Evolutionary conservation across 306 rosid species (phyloP).

Genomic region (Elaeagnus macrophylla): DNA sequence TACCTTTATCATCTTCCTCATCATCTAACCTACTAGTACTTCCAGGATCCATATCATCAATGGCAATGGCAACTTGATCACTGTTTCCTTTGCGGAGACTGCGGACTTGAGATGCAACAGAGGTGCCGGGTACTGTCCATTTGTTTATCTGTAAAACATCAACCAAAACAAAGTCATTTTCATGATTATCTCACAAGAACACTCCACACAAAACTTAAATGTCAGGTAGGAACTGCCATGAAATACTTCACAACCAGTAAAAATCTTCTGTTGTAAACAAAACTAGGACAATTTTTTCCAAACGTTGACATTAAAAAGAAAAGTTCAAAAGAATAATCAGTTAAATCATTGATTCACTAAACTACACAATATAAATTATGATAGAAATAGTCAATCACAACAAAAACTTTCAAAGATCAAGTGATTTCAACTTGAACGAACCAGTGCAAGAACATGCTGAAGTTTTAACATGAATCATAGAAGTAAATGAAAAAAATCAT

Average conservation of each 20-base stretch:
- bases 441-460: neutral
- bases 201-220: neutral
- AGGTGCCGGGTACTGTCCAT: slow-evolving; percentile 54
- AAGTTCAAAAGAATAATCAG: too few relatives aligned
- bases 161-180: slow-evolving; percentile 19
- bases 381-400: too few relatives aligned
- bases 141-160: slow-evolving; percentile 42
- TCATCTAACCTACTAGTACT: slow-evolving; percentile 63
- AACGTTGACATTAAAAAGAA: too few relatives aligned
- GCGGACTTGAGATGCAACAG: slow-evolving; percentile 80
- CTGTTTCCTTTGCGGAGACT: slow-evolving; percentile 87
- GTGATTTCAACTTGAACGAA: neutral
- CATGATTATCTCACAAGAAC: slow-evolving; percentile 4
- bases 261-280: too few relatives aligned
- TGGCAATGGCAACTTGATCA: slow-evolving; percentile 87
- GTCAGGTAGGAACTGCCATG: neutral
- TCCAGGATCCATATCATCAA: slow-evolving; percentile 61
- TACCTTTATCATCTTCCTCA: slow-evolving; percentile 96
- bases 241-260: too few relatives aligned
- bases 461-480: neutral
- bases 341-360: too few relatives aligned
- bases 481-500: neutral
- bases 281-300: neutral
- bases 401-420: neutral
- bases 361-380: too few relatives aligned